phyloP scores from a whole-genome alignment of 2,329 filamentous ascomycete species.

The Pseudomassariella vexata region DNA sequence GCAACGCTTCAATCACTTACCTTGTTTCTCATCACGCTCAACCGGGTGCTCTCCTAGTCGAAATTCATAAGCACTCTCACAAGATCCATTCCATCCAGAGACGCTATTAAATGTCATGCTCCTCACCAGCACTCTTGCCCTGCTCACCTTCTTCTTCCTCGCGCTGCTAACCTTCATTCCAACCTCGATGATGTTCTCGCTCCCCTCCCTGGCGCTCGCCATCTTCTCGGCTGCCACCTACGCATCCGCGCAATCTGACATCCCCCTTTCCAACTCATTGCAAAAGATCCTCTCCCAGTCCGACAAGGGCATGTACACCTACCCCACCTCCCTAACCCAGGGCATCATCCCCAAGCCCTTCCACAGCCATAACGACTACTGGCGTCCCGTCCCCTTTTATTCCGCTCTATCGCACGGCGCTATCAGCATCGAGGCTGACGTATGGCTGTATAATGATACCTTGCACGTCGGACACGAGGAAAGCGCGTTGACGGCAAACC shows the following conservation, averaged over 20 bases:
- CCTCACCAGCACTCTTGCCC: too few species aligned
- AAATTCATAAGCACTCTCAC: too few species aligned
- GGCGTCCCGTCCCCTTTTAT: conserved; percentile 52
- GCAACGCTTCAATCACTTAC: too few species aligned
- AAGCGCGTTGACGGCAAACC: conserved; percentile 41
- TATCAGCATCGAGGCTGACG: conserved; percentile 59
- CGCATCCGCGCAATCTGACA: conserved; percentile 11
- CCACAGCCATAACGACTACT: conserved; percentile 66
- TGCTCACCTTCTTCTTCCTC: too few species aligned
- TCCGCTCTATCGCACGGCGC: conserved; percentile 52
- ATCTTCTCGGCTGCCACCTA: too few species aligned
- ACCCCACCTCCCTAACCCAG: conserved; percentile 8
- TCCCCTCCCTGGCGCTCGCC: too few species aligned
- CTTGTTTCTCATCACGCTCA: too few species aligned
- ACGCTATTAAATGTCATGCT: too few species aligned
- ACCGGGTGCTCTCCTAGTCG: too few species aligned
- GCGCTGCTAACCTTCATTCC: too few species aligned
- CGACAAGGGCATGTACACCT: conserved; percentile 4
- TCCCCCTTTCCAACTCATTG: conserved; percentile 7
- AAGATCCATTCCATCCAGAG: too few species aligned
- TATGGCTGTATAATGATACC: conserved; percentile 50
- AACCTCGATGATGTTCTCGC: too few species aligned
- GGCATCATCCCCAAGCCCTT: conserved; percentile 27
- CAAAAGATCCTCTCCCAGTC: conserved; percentile 9
- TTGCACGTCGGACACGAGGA: conserved; percentile 58